Evolutionary conservation across 2,329 filamentous ascomycete species (phyloP), one percentile per base, ranked within the genome.

Genomic region (Clonostachys chloroleuca): DNA sequence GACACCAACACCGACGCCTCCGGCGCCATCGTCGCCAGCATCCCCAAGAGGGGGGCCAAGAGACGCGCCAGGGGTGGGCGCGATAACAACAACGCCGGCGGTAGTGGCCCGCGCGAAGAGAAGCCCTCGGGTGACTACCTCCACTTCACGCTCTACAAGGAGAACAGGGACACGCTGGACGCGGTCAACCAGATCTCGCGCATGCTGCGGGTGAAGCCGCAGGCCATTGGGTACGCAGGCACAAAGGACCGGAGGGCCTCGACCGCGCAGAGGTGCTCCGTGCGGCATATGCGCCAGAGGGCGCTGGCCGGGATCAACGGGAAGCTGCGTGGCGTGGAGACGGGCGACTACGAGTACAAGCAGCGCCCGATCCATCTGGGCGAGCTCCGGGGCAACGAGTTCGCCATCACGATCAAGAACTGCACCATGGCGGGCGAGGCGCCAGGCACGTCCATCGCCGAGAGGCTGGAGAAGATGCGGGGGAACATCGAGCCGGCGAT

Each of bases 121-220:
- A 63, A 66, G 51, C 63, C 63, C 49, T 51, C 64, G 77, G 89
- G 87, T 16, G 86, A 91, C 43, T 94, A 89, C 63, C 72, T 96
- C 13, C 91, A 96, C 64, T 95, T 96, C 64, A 92, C 89, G 1
- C 75, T 96, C 45, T 95, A 92, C 79, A 96, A 96, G 69, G 92
- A 96, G 69, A 96, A 96, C 69, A 92, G 92, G 61, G 92, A 96
- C 62, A 96, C 92, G 2, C 95, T 96, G 88, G 92, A 96, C 57
- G 86, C 89, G 0, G 76, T 95, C 46, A 85, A 82, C 46, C 89
- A 87, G 58, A 78, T 96, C 39, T 81, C 85, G 1, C 86, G 86
- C 40, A 78, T 86, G 53, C 69, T 95, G 52, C 87, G 86, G 60
- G 73, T 88, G 53, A 91, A 88, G 62, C 75, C 80, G 24, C 87